Conservation (phyloP, 2,329 filamentous ascomycete genomes). For the Fusarium nematophilum region DNA sequence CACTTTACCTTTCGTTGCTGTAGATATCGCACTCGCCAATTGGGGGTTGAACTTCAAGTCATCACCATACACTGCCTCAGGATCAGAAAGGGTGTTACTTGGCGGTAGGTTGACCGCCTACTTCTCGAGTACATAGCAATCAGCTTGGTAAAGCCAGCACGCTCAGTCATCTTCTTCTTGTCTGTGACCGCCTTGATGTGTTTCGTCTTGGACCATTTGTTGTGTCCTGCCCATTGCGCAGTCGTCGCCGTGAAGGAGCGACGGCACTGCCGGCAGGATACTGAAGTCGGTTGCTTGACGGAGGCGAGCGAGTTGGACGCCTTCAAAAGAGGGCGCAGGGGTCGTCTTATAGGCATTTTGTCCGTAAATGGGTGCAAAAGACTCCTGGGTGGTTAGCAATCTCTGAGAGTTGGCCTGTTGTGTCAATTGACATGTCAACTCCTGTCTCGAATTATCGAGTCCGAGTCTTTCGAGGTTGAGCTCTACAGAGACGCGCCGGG, state of each 20-base stretch:
- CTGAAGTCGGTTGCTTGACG: conserved; percentile 17
- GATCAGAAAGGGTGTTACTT: conserved; percentile 23
- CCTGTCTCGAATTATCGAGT: conserved; percentile 1
- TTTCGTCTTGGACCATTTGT: conserved; percentile 95
- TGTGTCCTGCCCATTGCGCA: conserved; percentile 75
- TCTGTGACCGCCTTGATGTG: conserved; percentile 94
- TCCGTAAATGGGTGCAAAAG: not conserved
- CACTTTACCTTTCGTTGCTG: conserved; percentile 78
- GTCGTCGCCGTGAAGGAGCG: conserved; percentile 61
- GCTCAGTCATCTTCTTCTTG: conserved; percentile 78
- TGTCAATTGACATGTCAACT: conserved; percentile 1
- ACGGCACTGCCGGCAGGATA: conserved; percentile 60
- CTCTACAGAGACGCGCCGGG: conserved; percentile 40
- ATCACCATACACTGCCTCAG: conserved; percentile 74
- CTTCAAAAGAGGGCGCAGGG: conserved; percentile 29
- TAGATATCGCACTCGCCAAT: conserved; percentile 76
- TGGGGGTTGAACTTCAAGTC: conserved; percentile 80
- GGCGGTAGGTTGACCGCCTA: conserved; percentile 50
- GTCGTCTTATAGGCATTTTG: conserved; percentile 31
- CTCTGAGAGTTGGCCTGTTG: conserved; percentile 19
- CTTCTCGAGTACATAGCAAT: conserved; percentile 81
- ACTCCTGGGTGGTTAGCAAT: not conserved
- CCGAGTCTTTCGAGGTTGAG: conserved; percentile 2
- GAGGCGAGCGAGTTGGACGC: conserved; percentile 14
- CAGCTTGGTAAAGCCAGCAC: conserved; percentile 75